Percentiles rank a stretch among this genome's conserved stretches.
Evolutionary conservation across 495 filamentous ascomycete genomes (phyloP).

Genomic region (Penicillium alfredii): DNA sequence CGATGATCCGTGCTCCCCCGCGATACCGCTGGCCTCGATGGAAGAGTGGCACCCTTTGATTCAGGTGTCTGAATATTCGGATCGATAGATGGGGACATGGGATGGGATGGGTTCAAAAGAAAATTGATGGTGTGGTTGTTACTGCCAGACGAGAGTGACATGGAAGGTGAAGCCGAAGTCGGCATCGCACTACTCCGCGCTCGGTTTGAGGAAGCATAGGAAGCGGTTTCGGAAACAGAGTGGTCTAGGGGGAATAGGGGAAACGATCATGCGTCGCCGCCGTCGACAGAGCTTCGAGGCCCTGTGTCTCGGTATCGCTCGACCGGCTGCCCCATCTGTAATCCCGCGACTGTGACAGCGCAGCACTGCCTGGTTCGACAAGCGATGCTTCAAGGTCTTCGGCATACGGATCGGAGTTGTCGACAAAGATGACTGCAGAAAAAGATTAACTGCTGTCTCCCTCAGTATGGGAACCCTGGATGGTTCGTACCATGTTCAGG

Average conservation of each 20-base stretch:
- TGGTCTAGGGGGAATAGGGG: constrained; percentile 29
- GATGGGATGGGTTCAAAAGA: constrained; percentile 50
- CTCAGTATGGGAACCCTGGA: too few species aligned
- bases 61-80: constrained; percentile 34
- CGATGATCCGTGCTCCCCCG: constrained; percentile 14
- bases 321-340: constrained; percentile 28
- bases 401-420: constrained; percentile 57
- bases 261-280: constrained; percentile 49
- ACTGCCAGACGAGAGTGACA: constrained; percentile 32
- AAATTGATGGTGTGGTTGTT: constrained; percentile 49
- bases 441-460: too few species aligned
- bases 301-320: constrained; percentile 40
- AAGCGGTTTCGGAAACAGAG: constrained; percentile 27
- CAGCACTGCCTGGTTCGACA: constrained; percentile 26
- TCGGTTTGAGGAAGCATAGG: constrained; percentile 32
- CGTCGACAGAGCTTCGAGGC: constrained; percentile 52
- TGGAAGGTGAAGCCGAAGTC: constrained; percentile 32
- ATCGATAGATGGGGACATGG: constrained; percentile 44
- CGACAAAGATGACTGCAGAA: constrained; percentile 54
- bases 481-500: constrained; percentile 46
- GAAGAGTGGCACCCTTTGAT: constrained; percentile 26
- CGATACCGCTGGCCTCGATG: constrained; percentile 19
- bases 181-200: constrained; percentile 27
- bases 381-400: constrained; percentile 44
- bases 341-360: constrained; percentile 27